A percentile compares a stretch with the other conserved stretches of the same genome.
Evolutionary conservation across 768 basidiomycete species (phyloP).

Genomic region (Leucocoprinus sp.): DNA sequence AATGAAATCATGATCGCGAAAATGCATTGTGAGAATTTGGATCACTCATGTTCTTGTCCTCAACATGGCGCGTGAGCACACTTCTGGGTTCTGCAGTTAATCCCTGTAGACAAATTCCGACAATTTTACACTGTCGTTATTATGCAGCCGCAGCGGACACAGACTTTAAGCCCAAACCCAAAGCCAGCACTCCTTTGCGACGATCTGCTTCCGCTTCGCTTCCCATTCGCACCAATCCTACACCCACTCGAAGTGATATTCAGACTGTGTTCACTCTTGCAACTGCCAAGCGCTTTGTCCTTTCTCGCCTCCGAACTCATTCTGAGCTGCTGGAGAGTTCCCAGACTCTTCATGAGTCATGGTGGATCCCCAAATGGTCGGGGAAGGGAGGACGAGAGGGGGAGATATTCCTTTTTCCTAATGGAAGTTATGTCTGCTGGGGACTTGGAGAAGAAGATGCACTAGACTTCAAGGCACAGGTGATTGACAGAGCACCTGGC

Average conservation of each 20-base stretch:
- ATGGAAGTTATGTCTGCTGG: conserved; percentile 89
- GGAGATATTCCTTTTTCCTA: conserved; percentile 83
- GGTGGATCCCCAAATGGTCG: conserved; percentile 69
- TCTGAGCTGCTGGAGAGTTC: conserved; percentile 45
- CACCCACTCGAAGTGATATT: conserved; percentile 76
- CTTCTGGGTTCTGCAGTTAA: neutral
- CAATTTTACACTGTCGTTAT: neutral
- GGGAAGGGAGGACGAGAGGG: conserved; percentile 49
- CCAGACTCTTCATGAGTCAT: conserved; percentile 63
- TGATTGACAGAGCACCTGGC: conserved; percentile 43
- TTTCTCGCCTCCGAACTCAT: conserved; percentile 49
- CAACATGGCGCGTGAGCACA: neutral
- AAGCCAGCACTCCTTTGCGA: conserved; percentile 70
- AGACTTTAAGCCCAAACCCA: conserved; percentile 62
- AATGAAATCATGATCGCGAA: neutral
- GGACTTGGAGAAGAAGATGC: conserved; percentile 75
- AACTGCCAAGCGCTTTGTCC: conserved; percentile 77
- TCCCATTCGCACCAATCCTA: conserved; percentile 80
- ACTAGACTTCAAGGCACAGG: conserved; percentile 51
- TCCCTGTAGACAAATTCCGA: neutral
- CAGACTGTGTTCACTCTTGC: conserved; percentile 75
- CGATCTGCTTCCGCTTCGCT: conserved; percentile 80
- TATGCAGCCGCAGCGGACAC: conserved; percentile 13
- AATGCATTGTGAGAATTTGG: neutral
- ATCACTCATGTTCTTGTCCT: conserved; percentile 4